Base-by-base conservation (phyloP, 1,284 basidiomycete genomes). In the Moesziomyces globuligerus region DNA sequence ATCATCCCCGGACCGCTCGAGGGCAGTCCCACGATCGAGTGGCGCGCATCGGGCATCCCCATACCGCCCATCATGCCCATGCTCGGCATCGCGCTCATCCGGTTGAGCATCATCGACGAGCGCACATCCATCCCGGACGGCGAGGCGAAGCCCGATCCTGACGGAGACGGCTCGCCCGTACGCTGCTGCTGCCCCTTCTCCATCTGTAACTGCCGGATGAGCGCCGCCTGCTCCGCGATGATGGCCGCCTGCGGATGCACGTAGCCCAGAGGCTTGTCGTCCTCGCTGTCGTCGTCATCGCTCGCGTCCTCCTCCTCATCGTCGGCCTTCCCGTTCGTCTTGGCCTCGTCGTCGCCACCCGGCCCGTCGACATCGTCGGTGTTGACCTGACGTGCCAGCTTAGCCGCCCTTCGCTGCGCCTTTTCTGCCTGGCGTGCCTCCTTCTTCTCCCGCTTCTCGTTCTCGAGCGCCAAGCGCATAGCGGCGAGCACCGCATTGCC, bases 201-300 rank as follows among this genome's bases (percentile, higher is more conserved):
- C 11, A 54, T 57, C 46, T 75, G 65, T 21, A 81, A 59, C 34
- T 73, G 75, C 29, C 72, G 53, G 32, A 81, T 81, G 18, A 77
- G 42, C 4, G 76, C 78, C 4, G 77, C 75, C 38, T 81, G 79
- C 48, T 81, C 76, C 7, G 79, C 79, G 38, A 81, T 81, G 57
- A 81, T 74, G 15, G 78, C 80, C 0, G 80, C 79, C 36, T 81
- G 78, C 1, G 77, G 77, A 39, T 81, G 79, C 13, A 57, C 57
- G 9, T 54, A 55, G 25, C 78, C 80, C 8, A 81, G 60, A 6
- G 79, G 78, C 41, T 54, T 48, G 55, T 78, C 64, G 43, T 74
- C 76, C 32, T 80, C 76, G 34, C 74, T 75, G 34, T 69, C 69
- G 6, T 73, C 51, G 5, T 52, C 42, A 37, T 42, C 64, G 49